Evolutionary conservation across 2,329 filamentous ascomycete species (phyloP).

Genomic region (Cladophialophora chaetospira): DNA sequence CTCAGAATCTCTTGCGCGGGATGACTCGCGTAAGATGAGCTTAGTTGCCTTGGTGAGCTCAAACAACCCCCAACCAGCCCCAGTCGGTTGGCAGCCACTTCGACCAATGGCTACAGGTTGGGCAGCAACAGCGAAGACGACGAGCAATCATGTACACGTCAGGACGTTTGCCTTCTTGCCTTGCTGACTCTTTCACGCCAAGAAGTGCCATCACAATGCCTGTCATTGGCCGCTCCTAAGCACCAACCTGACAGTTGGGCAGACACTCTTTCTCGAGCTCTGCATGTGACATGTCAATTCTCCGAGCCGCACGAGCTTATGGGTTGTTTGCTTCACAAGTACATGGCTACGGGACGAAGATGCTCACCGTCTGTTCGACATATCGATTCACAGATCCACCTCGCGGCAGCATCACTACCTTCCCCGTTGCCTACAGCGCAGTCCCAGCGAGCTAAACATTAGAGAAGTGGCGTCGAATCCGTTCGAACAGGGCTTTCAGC

Average conservation of each 20-base stretch:
- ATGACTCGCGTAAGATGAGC: slow-evolving; percentile 8
- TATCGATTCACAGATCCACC: neutral
- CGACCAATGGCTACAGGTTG: slow-evolving; percentile 10
- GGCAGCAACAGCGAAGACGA: slow-evolving; percentile 10
- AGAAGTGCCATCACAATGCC: slow-evolving; percentile 9
- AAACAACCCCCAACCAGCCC: slow-evolving; percentile 11
- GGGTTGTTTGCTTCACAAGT: too few relatives aligned
- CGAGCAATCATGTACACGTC: neutral
- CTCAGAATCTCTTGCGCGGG: slow-evolving; percentile 1
- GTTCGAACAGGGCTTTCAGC: neutral
- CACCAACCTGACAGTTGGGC: slow-evolving; percentile 2
- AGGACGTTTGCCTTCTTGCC: neutral
- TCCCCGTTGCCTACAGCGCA: neutral
- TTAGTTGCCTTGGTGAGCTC: slow-evolving; percentile 10
- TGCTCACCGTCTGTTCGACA: slow-evolving; percentile 15
- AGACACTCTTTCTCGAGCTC: neutral
- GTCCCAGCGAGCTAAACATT: neutral
- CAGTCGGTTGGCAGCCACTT: slow-evolving; percentile 1
- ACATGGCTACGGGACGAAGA: neutral
- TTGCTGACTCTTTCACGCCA: neutral
- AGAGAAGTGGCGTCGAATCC: neutral
- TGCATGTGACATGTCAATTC: slow-evolving; percentile 22
- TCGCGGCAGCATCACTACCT: neutral
- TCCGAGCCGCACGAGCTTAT: slow-evolving; percentile 9
- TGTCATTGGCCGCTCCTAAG: slow-evolving; percentile 7